phyloP scores from a whole-genome alignment of 805 yeast species.

The Clavispora phyllophila region DNA sequence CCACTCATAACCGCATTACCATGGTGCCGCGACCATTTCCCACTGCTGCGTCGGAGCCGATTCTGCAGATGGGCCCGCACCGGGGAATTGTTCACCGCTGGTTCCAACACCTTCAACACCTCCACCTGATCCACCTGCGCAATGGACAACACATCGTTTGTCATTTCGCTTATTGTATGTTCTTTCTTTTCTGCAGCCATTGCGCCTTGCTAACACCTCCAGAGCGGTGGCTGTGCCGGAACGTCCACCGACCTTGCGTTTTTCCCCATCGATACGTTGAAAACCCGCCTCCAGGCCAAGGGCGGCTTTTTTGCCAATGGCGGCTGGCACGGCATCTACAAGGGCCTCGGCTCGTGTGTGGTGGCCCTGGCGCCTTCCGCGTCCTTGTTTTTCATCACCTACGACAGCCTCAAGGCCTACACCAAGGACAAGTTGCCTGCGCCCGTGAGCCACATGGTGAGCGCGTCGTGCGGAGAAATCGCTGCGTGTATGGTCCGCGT shows the following conservation, averaged over 20 bases:
- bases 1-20: too few species aligned
- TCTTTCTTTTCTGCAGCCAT: neutral
- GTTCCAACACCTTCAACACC: neutral
- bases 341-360: constrained; percentile 89
- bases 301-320: constrained; percentile 94
- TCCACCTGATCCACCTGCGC: neutral
- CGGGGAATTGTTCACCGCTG: neutral
- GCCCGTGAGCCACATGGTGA: constrained; percentile 66
- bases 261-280: constrained; percentile 93
- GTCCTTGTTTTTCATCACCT: constrained; percentile 55
- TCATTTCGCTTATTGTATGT: constrained; percentile 32
- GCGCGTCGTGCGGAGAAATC: constrained; percentile 87
- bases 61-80: neutral
- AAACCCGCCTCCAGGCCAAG: constrained; percentile 90
- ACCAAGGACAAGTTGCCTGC: constrained; percentile 28
- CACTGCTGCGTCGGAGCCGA: neutral
- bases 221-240: constrained; percentile 94
- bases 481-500: constrained; percentile 93
- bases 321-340: constrained; percentile 85
- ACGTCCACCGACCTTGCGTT: constrained; percentile 91
- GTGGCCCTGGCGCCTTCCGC: constrained; percentile 88
- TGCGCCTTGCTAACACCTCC: constrained; percentile 10
- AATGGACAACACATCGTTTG: constrained; percentile 27
- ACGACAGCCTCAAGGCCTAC: constrained; percentile 63
- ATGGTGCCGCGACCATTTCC: too few species aligned